These are phyloP conservation scores for Mycena sp. DNA, from an alignment of 1,284 basidiomycete genomes.

Conservation along the genomic window DNA sequence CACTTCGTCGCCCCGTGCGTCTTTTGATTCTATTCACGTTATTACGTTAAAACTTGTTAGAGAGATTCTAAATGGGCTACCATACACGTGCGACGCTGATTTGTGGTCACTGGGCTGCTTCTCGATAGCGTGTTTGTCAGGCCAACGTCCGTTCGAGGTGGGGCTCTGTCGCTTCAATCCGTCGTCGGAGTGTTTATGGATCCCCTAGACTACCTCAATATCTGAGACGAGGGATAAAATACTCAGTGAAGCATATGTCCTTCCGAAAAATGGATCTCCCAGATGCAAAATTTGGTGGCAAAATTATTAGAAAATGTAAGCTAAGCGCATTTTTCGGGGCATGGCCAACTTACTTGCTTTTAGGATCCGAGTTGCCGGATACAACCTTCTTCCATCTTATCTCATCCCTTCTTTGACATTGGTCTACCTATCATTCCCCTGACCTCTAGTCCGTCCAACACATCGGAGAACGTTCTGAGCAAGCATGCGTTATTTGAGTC, in stretches of 20 bases:
- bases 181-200: background rate
- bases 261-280: slow-evolving; percentile 34
- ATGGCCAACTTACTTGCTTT: background rate
- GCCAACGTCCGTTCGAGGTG: slow-evolving; percentile 40
- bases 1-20: slow-evolving; percentile 48
- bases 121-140: slow-evolving; percentile 40
- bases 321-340: background rate
- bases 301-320: slow-evolving; percentile 41
- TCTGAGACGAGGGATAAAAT: slow-evolving; percentile 28
- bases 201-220: slow-evolving; percentile 9
- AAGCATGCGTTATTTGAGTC: slow-evolving; percentile 29
- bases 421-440: slow-evolving; percentile 34
- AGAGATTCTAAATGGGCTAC: slow-evolving; percentile 40
- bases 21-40: background rate
- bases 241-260: slow-evolving; percentile 26
- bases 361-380: slow-evolving; percentile 43
- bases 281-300: slow-evolving; percentile 35
- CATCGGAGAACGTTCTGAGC: slow-evolving; percentile 19
- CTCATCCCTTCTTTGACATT: slow-evolving; percentile 43
- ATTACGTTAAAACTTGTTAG: slow-evolving; percentile 32
- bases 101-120: slow-evolving; percentile 54
- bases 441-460: slow-evolving; percentile 1
- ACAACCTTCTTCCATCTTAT: slow-evolving; percentile 34
- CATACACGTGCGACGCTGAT: slow-evolving; percentile 46
- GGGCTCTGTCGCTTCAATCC: background rate